A percentile compares a stretch with the other conserved stretches of the same genome.
phyloP scores from a whole-genome alignment of 2,329 filamentous ascomycete species.

The Exophiala mesophila region DNA sequence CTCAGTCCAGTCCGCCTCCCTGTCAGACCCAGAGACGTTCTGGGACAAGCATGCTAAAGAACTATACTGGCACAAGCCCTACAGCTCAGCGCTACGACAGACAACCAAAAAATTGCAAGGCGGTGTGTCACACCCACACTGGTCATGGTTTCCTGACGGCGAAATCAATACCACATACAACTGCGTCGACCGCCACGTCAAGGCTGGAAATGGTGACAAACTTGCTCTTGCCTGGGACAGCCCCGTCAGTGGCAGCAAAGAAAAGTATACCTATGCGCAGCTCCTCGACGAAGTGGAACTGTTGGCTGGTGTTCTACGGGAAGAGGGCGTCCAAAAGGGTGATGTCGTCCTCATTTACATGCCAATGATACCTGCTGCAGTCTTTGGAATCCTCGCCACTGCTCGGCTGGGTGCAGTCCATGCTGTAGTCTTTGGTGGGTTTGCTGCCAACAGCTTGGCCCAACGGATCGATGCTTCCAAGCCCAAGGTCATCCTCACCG shows the following conservation, averaged over 20 bases:
- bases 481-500: slow-evolving; percentile 74
- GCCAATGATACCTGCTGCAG: slow-evolving; percentile 88
- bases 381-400: slow-evolving; percentile 81
- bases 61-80: slow-evolving; percentile 75
- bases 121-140: slow-evolving; percentile 65
- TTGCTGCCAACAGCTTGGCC: slow-evolving; percentile 72
- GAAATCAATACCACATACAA: slow-evolving; percentile 91
- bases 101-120: slow-evolving; percentile 60
- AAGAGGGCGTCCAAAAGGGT: slow-evolving; percentile 75
- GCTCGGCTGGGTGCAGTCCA: slow-evolving; percentile 81
- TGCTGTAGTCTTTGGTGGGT: slow-evolving; percentile 88
- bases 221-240: slow-evolving; percentile 84
- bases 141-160: slow-evolving; percentile 87
- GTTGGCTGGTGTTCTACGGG: slow-evolving; percentile 73
- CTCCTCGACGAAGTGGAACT: slow-evolving; percentile 75
- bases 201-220: slow-evolving; percentile 65
- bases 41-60: slow-evolving; percentile 71
- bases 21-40: slow-evolving; percentile 66
- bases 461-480: slow-evolving; percentile 81
- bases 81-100: slow-evolving; percentile 56
- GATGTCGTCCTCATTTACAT: slow-evolving; percentile 92
- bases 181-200: slow-evolving; percentile 84
- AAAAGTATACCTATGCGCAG: slow-evolving; percentile 68
- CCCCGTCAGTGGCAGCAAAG: slow-evolving; percentile 70
- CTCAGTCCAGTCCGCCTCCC: slow-evolving; percentile 51